Evolutionary conservation across 305 asterid genomes (phyloP), one percentile per base, ranked within the genome.

Genomic region (Rubia tinctorum): DNA sequence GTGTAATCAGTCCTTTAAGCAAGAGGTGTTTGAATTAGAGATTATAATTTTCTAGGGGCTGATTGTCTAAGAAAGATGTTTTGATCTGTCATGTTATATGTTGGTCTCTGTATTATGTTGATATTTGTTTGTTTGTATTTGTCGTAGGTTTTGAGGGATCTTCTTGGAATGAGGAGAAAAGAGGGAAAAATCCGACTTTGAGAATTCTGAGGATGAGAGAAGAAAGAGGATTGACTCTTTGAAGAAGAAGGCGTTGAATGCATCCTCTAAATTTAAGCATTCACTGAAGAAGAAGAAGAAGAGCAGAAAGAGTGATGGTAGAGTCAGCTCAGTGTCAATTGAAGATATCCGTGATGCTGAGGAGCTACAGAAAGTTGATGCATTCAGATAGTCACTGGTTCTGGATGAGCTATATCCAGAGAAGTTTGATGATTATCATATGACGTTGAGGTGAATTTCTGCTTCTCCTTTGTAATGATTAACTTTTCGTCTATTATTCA

Each of bases 171-270:
- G n/a, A n/a, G n/a, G n/a, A 90, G 88, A 90, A 88, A 78, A 84
- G 93, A 79, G 99, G 91, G 76, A 90, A 72, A 94, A 89, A 77
- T 91, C 97, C 66, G 98, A 93, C 78, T 91, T 93, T 75, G 97
- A 93, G 87, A 89, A 88, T 75, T 93, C 98, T 13, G 99, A 94
- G 88, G 99, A 94, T 82, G 98, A 94, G 84, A 86, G 99, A 74
- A 90, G 85, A 83, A 90, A 96, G 3, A 92, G 88, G 81, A 95
- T 92, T 62, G 87, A 96, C 73, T 80, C 95, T 51, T 74, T 95
- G 77, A 95, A 95, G 86, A 95, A 92, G 99, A 95, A 95, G 85
- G 99, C 98, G 58, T 81, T 95, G 74, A 88, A 88, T 83, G 99
- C 98, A 45, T 95, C 99, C 42, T 71, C 98, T 0, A 95, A 89